These are phyloP conservation scores for Entomortierella chlamydospora DNA, from an alignment of 192 early-diverging fungal genomes.

Conservation along the genomic window DNA sequence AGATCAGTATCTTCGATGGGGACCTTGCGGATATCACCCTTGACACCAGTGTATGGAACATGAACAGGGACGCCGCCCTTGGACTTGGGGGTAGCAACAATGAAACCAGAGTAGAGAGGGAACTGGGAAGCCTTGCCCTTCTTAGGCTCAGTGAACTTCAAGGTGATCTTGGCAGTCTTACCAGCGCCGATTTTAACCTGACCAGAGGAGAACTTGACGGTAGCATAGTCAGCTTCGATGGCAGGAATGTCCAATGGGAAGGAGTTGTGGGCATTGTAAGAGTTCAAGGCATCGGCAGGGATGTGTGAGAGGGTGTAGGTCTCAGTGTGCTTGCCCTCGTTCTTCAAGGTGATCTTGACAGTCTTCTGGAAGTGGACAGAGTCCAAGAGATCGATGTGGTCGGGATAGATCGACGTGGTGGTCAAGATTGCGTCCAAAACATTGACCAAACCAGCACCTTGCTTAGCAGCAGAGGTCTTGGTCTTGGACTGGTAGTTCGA, in stretches of 20 bases:
- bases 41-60: constrained; percentile 61
- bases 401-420: constrained; percentile 28
- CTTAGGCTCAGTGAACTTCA: constrained; percentile 34
- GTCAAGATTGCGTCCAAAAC: constrained; percentile 31
- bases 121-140: constrained; percentile 27
- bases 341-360: constrained; percentile 54
- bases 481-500: constrained; percentile 12
- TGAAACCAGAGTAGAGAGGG: constrained; percentile 61
- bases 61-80: constrained; percentile 37
- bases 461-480: constrained; percentile 42
- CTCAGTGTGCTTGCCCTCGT: constrained; percentile 41
- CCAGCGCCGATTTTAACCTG: constrained; percentile 45
- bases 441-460: constrained; percentile 53
- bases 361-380: constrained; percentile 28
- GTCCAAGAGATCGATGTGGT: constrained; percentile 41
- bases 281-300: constrained; percentile 40
- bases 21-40: constrained; percentile 53
- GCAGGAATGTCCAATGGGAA: constrained; percentile 15
- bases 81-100: constrained; percentile 46
- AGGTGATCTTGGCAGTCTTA: constrained; percentile 24
- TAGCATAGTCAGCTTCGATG: constrained; percentile 24
- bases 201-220: constrained; percentile 23
- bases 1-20: constrained; percentile 54
- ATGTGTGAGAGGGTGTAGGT: constrained; percentile 48
- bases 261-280: constrained; percentile 18